Evolutionary conservation across 257 asterid genomes (phyloP), one percentile per base, ranked within the genome.

Genomic region (Cordia subcordata): DNA sequence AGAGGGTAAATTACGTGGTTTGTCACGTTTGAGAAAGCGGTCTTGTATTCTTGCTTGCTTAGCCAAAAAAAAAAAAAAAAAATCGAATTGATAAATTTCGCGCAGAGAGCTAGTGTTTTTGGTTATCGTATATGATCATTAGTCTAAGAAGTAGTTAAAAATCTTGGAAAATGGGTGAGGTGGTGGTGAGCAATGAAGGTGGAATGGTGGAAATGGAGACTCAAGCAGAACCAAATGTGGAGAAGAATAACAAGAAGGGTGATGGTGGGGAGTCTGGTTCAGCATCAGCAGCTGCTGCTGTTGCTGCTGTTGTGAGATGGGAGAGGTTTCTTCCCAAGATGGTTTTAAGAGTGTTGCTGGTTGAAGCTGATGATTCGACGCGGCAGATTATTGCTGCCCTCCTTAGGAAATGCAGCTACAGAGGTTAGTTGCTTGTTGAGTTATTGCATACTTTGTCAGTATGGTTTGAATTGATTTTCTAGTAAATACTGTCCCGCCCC

Each of bases 331-430:
- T 91, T 20, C 96, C 98, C 0, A 80, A 81, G 50, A 82, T 74
- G 94, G 80, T 54, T 60, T 70, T 93, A 51, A 83, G 96, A 60
- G 96, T 93, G 57, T 79, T 93, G 68, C 64, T 93, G 52, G 97
- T 93, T 1, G 99, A 93, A 72, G 78, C 96, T 33, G 99, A 93
- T 69, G 99, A 86, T 68, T 93, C 99, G 5, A 93, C 99, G 8
- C 64, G 97, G 73, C 97, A 93, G 77, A 89, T 93, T 76, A 90
- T 93, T 45, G 68, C 96, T 39, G 95, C 96, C n/a, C 97, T 93
- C 67, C 94, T 93, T 68, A 81, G 96, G 72, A 93, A 85, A 93
- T 93, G 99, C 82, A 80, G 84, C 73, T 93, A 89, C 72, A 86
- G 60, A 89, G 99, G 99, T 93, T 66, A 3, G 82, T n/a, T 53